A percentile compares a stretch with the other conserved stretches of the same genome.
Evolutionary conservation across 106 monocot species (phyloP).

Genomic region (Alisma plantagoaquatica): DNA sequence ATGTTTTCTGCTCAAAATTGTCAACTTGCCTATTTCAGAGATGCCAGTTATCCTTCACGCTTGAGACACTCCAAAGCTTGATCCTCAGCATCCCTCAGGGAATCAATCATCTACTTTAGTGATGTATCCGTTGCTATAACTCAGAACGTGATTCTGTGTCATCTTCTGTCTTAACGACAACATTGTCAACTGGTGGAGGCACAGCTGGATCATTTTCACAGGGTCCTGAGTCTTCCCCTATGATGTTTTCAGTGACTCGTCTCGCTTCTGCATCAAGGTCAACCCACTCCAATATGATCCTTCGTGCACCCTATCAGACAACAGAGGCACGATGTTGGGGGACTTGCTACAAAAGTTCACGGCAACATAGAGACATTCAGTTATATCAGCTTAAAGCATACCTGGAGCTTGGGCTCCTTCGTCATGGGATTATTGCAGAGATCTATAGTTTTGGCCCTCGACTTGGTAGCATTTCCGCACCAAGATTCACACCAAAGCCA

Average conservation of each 20-base stretch:
- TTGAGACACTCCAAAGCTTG: no score
- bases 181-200: constrained; percentile 2
- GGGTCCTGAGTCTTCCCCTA: constrained; percentile 44
- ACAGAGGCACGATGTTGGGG: neutral
- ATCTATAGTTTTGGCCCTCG: constrained; percentile 93
- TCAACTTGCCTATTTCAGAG: no score
- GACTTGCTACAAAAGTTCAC: neutral
- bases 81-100: no score
- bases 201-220: constrained; percentile 8
- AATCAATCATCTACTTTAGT: no score
- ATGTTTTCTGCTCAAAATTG: no score
- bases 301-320: constrained; percentile 64
- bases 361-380: neutral
- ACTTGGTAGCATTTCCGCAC: constrained; percentile 95
- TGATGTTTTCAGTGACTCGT: constrained; percentile 38
- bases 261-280: constrained; percentile 81
- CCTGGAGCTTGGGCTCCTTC: constrained; percentile 98
- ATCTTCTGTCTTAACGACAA: neutral
- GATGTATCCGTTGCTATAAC: no score
- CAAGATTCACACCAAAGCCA: constrained; percentile 99
- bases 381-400: neutral
- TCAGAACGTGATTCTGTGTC: constrained; percentile 18
- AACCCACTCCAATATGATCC: constrained; percentile 87
- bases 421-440: constrained; percentile 99
- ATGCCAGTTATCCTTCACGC: no score